These are phyloP conservation scores for Iris macrosiphon DNA, from an alignment of 106 monocot species.

Conservation along the genomic window DNA sequence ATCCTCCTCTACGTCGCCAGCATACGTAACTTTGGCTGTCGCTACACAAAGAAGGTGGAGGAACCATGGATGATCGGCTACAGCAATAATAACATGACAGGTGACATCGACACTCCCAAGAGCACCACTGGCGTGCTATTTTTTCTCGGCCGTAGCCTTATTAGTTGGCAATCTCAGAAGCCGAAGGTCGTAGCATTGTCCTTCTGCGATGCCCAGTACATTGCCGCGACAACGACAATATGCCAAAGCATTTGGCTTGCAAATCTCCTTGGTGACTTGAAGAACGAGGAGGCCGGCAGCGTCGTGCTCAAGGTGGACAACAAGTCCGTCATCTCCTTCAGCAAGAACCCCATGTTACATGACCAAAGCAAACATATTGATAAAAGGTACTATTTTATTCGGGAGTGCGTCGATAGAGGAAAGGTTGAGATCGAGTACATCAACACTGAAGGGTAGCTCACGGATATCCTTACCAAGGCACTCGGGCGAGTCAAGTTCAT, in stretches of 20 bases:
- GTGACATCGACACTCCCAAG: conserved; percentile 5
- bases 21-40: neutral
- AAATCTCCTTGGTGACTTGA: neutral
- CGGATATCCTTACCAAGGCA: neutral
- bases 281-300: neutral
- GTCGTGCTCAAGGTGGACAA: neutral
- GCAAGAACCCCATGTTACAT: neutral
- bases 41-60: neutral
- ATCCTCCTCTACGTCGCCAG: conserved; percentile 3
- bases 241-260: neutral
- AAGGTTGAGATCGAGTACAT: neutral
- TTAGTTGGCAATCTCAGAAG: conserved; percentile 3
- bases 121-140: neutral
- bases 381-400: neutral
- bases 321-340: neutral
- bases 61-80: neutral
- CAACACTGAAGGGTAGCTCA: neutral
- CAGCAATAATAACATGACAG: neutral
- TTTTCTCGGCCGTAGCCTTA: neutral
- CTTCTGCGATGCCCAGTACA: neutral
- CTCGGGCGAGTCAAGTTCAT: neutral
- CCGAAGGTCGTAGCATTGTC: neutral
- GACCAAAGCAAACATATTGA: neutral
- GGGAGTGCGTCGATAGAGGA: neutral
- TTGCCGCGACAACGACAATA: neutral